phyloP scores from a whole-genome alignment of 2,329 filamentous ascomycete species.

The Neonectria neomacrospora region DNA sequence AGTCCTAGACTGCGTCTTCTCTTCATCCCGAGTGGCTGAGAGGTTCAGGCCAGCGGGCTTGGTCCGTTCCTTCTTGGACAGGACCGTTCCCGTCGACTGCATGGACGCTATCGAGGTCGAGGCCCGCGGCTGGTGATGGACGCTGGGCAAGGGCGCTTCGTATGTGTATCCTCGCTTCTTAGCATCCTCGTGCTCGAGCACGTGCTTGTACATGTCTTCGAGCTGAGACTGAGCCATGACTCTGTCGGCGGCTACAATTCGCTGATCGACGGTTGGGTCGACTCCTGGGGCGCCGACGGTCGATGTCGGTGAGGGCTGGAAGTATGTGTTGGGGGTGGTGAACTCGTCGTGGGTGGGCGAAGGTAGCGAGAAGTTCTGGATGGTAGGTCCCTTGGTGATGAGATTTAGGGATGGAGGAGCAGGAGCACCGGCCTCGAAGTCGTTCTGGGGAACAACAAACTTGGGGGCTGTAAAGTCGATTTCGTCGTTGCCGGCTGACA shows the following conservation, averaged over 20 bases:
- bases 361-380: constrained; percentile 62
- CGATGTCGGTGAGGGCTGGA: constrained; percentile 60
- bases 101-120: constrained; percentile 38
- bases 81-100: constrained; percentile 46
- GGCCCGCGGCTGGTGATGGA: constrained; percentile 38
- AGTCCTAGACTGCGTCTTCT: constrained; percentile 65
- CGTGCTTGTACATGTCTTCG: constrained; percentile 89
- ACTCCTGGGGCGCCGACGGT: constrained; percentile 64
- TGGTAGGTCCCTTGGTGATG: constrained; percentile 40
- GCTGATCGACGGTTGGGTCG: constrained; percentile 79
- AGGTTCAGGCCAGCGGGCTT: constrained; percentile 65
- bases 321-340: constrained; percentile 52
- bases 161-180: constrained; percentile 67
- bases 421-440: constrained; percentile 33
- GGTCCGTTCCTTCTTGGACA: constrained; percentile 58
- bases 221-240: constrained; percentile 83
- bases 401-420: constrained; percentile 27
- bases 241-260: constrained; percentile 78
- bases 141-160: constrained; percentile 52
- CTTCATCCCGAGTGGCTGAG: constrained; percentile 50
- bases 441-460: constrained; percentile 38
- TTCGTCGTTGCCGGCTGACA: constrained; percentile 64
- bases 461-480: constrained; percentile 54
- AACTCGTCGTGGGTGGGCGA: constrained; percentile 54
- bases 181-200: constrained; percentile 87